Base-by-base conservation (phyloP, 2,329 filamentous ascomycete species). In the Aspergillus viridinutans region DNA sequence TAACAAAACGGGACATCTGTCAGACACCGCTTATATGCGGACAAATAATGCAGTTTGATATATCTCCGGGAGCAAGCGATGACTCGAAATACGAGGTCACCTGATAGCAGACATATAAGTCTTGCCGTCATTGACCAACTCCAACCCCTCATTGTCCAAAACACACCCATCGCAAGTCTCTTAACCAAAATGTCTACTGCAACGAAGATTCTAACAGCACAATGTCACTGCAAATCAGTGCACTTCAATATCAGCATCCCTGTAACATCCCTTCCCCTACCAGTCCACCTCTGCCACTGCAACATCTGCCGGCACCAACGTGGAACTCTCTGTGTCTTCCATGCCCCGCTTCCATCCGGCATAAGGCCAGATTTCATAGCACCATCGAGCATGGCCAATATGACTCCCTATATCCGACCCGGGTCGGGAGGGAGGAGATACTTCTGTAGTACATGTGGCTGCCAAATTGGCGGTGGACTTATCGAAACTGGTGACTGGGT, bases 371-470 rank as follows among this genome's bases (percentile, higher is more conserved):
- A 64, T 5, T 71, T 69, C 40, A 60, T 66, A 10, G 53, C 55
- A 1, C 64, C 65, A 3, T 70, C 67, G 9, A 55, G 52, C 43
- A 49, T 57, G 2, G 51, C 57, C 4, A 57, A 60, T 3, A 42
- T 69, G 9, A 68, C 68, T 12, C 4, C 25, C 3, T 79, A 76
- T 53, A 43, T 62, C 2, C 73, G 70, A 40, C 68, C 72, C 0
- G 57, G 67, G 4, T 57, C 60, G 3, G 56, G 60, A 4, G 62
- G 70, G 14, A 72, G 61, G 25, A 60, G 70, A 4, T 76, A 73
- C 58, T 77, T 77, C 60, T 81, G 79, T 61, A 66, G 66, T 6
- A 77, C 69, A 7, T 81, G 79, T 56, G 78, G 78, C 10, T 74
- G 73, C 25, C 73, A 75, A 9, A 60, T 71, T 6, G 67, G 66